Evolutionary conservation across 2,329 filamentous ascomycete genomes (phyloP), one percentile per base, ranked within the genome.

Genomic region (Aspergillus phoenicis): DNA sequence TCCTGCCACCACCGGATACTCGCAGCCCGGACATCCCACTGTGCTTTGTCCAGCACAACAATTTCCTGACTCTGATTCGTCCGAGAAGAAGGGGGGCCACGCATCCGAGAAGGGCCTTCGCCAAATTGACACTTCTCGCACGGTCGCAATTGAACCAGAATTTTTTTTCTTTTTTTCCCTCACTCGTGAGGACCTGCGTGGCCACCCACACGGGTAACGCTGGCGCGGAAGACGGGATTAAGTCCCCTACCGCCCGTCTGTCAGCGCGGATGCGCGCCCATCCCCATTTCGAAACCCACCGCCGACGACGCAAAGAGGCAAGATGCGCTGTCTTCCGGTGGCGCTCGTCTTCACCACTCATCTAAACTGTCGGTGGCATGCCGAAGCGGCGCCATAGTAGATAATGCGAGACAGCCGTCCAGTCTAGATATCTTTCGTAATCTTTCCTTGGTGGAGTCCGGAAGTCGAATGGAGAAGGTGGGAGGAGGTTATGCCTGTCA

Each of bases 231-330:
- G 30, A 30, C 47, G 45, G 53, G 60, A 62, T 65, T 65, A 68
- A 67, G 47, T 55, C 43, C 38, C 51, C 52, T 69, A 64, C 66
- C 66, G 66, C 67, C 70, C 66, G 66, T 64, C 68, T 63, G 67
- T 60, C 62, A 58, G 51, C 57, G 61, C 65, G 67, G 66, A 63
- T 64, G 60, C 61, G 65, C 66, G 51, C 54, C 36, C 66, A 72
- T 69, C 61, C 66, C 66, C 66, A 64, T 49, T 49, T 61, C 43
- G 10, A 20, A 47, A 64, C 47, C 60, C 62, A 62, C 57, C 49
- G 53, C 59, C 39, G 56, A 55, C 28, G 49, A 57, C 57, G 47
- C 48, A 57, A 54, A 36, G 24, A 57, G 26, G 45, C 28, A 57
- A 24, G 43, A 57, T 51, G 41, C 47, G 47, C 47, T 49, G 47